A percentile compares a stretch with the other conserved stretches of the same genome.
phyloP scores from a whole-genome alignment of 83 land plant species.

The Picea mariana region DNA sequence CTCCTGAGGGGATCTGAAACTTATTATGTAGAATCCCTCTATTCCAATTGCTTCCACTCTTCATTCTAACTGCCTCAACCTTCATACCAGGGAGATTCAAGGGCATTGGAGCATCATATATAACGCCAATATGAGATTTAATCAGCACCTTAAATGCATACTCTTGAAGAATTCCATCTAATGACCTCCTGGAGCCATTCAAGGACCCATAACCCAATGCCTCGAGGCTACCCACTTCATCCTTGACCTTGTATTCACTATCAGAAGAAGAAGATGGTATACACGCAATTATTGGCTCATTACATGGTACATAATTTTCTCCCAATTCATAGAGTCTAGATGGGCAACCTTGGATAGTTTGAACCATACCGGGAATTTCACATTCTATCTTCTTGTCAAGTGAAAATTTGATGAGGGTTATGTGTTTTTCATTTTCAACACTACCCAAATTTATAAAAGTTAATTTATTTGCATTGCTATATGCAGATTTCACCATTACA shows the following conservation, averaged over 20 bases:
- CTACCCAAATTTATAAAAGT: no score
- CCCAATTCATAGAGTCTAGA: not conserved
- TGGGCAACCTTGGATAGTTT: no score
- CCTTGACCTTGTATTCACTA: no score
- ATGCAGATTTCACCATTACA: no score
- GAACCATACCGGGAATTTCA: no score
- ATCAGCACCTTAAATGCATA: constrained; percentile 20
- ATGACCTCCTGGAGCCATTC: constrained; percentile 1
- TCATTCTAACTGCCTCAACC: constrained; percentile 38
- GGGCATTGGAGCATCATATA: constrained; percentile 34
- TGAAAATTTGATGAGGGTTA: no score
- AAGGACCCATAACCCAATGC: no score
- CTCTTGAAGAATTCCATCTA: constrained; percentile 22
- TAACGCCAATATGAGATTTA: constrained; percentile 34
- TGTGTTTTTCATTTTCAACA: no score
- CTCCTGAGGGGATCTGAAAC: constrained; percentile 53
- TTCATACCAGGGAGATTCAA: constrained; percentile 36
- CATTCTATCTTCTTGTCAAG: no score
- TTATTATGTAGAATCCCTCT: constrained; percentile 45
- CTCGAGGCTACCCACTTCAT: no score
- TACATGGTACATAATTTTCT: constrained; percentile 35
- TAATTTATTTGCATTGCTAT: no score
- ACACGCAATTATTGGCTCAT: constrained; percentile 55
- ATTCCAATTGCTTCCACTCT: constrained; percentile 53
- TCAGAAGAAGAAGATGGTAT: constrained; percentile 39